Evolutionary conservation across 495 filamentous ascomycete genomes (phyloP).

Genomic region (Penicillium crystallinum): DNA sequence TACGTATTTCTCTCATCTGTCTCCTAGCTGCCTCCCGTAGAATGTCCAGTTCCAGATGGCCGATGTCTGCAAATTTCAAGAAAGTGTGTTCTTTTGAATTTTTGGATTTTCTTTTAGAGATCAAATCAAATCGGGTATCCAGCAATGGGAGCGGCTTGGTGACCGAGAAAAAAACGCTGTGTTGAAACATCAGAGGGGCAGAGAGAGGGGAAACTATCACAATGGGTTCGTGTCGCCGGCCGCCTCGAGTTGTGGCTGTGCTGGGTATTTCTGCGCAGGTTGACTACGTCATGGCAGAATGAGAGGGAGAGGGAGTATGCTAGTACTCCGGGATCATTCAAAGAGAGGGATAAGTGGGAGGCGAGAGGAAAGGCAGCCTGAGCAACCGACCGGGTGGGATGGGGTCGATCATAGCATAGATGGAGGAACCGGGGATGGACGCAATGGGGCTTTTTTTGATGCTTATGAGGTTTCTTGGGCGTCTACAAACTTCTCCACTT

Average conservation of each 20-base stretch:
- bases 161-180: constrained; percentile 19
- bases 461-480: constrained; percentile 38
- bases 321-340: not conserved
- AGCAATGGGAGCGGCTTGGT: constrained; percentile 24
- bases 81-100: not conserved
- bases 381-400: not conserved
- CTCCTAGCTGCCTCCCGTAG: too few species aligned
- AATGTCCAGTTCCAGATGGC: too few species aligned
- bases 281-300: constrained; percentile 16
- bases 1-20: too few species aligned
- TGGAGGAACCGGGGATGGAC: not conserved
- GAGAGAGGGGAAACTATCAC: not conserved
- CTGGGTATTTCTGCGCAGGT: constrained; percentile 21
- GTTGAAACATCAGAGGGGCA: constrained; percentile 24
- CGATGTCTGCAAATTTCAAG: not conserved
- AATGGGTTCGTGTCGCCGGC: constrained; percentile 4
- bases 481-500: constrained; percentile 56
- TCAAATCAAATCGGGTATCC: constrained; percentile 38
- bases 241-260: constrained; percentile 4
- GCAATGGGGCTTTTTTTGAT: not conserved
- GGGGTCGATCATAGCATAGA: not conserved
- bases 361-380: not conserved
- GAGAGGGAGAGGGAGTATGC: not conserved
- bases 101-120: constrained; percentile 2
- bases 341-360: not conserved